These are phyloP conservation scores for Globisporangium recalcitrans DNA, from an alignment of 352 stramenopile species.

Conservation along the genomic window DNA sequence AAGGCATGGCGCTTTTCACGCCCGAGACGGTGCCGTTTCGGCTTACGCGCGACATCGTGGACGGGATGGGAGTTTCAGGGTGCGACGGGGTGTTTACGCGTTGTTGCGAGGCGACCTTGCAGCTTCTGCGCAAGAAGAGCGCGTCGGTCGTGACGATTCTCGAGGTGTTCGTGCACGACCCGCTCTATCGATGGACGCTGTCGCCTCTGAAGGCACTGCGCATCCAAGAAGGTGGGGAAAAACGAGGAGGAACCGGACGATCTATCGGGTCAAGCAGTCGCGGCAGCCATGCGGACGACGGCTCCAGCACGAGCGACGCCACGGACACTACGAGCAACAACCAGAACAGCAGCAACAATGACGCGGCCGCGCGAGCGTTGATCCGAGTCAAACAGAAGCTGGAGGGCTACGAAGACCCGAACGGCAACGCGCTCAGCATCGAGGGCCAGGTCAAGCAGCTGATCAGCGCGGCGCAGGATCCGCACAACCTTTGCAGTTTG, in stretches of 20 bases:
- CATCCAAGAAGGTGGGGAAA: constrained; percentile 80
- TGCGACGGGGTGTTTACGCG: constrained; percentile 95
- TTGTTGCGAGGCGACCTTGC: constrained; percentile 92
- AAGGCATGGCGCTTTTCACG: constrained; percentile 90
- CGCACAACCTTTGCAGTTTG: constrained; percentile 93
- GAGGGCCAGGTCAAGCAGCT: constrained; percentile 98
- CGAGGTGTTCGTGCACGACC: constrained; percentile 98
- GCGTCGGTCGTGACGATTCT: constrained; percentile 96
- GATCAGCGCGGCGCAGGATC: constrained; percentile 94
- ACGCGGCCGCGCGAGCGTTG: constrained; percentile 92
- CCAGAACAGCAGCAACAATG: constrained; percentile 31
- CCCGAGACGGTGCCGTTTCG: constrained; percentile 99
- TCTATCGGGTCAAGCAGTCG: constrained; percentile 10
- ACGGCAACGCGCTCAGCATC: constrained; percentile 94
- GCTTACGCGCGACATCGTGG: constrained; percentile 97
- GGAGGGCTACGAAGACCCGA: constrained; percentile 96
- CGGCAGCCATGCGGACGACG: constrained; percentile 22
- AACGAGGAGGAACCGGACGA: constrained; percentile 33
- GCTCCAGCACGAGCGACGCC: background rate
- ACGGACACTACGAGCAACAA: background rate
- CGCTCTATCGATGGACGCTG: constrained; percentile 97
- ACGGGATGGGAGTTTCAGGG: constrained; percentile 97
- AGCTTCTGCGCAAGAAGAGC: constrained; percentile 90
- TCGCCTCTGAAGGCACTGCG: constrained; percentile 86
- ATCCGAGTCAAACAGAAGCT: constrained; percentile 98